phyloP scores from a whole-genome alignment of 139 green algal genomes.

The Zygnema cylindricum region DNA sequence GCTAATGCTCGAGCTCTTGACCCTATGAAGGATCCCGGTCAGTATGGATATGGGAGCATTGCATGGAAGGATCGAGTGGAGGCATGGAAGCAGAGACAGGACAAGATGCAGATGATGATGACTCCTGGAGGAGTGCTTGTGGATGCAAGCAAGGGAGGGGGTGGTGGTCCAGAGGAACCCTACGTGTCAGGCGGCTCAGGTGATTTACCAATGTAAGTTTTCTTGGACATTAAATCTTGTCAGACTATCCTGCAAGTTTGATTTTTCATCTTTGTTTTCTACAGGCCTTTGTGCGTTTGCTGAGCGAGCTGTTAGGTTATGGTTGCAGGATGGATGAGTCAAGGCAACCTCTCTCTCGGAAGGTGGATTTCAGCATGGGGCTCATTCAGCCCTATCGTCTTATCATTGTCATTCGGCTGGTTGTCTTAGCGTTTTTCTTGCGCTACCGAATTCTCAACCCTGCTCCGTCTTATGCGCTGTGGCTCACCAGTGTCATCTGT shows the following conservation, averaged over 20 bases:
- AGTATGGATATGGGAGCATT: conserved; percentile 61
- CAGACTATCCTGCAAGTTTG: too few species aligned
- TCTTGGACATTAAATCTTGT: too few species aligned
- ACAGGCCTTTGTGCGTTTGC: too few species aligned
- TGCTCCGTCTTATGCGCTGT: conserved; percentile 26
- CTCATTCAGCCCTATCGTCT: conserved; percentile 51
- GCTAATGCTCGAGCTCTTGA: conserved; percentile 29
- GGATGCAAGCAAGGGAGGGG: neutral
- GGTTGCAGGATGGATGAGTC: conserved; percentile 41
- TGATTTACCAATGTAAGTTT: neutral
- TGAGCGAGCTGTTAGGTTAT: too few species aligned
- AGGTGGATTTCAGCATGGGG: conserved; percentile 23
- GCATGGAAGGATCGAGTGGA: conserved; percentile 52
- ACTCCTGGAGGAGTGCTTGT: neutral
- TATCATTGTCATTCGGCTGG: conserved; percentile 34
- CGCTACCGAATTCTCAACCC: conserved; percentile 50
- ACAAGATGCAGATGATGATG: conserved; percentile 32
- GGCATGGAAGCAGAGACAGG: conserved; percentile 35
- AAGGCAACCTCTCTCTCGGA: conserved; percentile 47
- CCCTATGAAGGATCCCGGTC: conserved; percentile 42
- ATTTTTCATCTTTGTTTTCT: too few species aligned
- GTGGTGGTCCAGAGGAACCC: neutral
- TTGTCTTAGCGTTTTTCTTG: conserved; percentile 47
- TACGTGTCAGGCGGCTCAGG: neutral
- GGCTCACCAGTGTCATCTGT: conserved; percentile 47